Percentiles rank a stretch among this genome's conserved stretches.
Conservation (phyloP, 768 basidiomycete genomes). For the Ramaria sp. region DNA sequence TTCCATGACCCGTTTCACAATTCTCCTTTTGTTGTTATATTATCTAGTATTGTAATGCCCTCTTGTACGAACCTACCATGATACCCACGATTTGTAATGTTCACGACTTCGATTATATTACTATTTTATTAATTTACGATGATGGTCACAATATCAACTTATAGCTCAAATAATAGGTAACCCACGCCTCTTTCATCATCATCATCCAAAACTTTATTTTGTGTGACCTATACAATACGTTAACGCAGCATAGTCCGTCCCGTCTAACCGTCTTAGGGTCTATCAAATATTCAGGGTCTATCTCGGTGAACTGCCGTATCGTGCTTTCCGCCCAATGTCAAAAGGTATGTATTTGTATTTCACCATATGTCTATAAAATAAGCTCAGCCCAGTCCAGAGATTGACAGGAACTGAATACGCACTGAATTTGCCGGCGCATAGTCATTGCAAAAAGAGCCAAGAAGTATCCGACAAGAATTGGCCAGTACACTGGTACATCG, state of each 20-base stretch:
- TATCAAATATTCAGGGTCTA: not conserved
- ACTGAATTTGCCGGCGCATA: conserved; percentile 96
- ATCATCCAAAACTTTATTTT: no score
- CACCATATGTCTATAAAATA: conserved; percentile 77
- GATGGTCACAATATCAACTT: no score
- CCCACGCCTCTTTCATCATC: no score
- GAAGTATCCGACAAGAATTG: conserved; percentile 96
- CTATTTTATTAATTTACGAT: no score
- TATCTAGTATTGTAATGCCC: conserved; percentile 2
- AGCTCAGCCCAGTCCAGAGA: not conserved
- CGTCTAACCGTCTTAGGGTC: not conserved
- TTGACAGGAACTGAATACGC: conserved; percentile 23
- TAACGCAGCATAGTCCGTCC: not conserved
- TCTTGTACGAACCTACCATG: not conserved
- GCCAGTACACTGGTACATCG: conserved; percentile 99
- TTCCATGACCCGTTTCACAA: not conserved
- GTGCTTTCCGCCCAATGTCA: conserved; percentile 87
- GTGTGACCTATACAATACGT: no score
- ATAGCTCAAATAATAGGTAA: no score
- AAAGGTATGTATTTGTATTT: conserved; percentile 97
- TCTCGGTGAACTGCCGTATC: conserved; percentile 45
- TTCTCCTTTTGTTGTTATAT: not conserved
- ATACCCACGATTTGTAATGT: not conserved
- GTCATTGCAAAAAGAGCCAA: conserved; percentile 89
- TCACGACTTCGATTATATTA: no score